A percentile compares a stretch with the other conserved stretches of the same genome.
phyloP scores from a whole-genome alignment of 495 filamentous ascomycete genomes.

The Tuber microsphaerosporum region DNA sequence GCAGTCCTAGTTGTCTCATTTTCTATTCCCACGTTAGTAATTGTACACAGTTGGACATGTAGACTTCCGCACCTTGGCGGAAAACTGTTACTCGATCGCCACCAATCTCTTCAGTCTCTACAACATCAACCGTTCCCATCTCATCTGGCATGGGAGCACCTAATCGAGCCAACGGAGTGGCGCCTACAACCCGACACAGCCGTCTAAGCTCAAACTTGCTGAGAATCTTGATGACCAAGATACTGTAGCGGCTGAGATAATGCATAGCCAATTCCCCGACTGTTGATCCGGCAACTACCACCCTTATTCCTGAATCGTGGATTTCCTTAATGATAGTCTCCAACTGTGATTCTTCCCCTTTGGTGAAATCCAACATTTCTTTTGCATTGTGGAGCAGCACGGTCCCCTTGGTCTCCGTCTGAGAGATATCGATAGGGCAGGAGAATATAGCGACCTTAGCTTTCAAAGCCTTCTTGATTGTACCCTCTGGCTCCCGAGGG shows the following conservation, averaged over 20 bases:
- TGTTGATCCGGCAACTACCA: conserved; percentile 81
- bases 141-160: conserved; percentile 99
- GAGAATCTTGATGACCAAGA: conserved; percentile 92
- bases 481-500: conserved; percentile 80
- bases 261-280: conserved; percentile 94
- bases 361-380: conserved; percentile 97
- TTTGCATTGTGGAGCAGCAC: conserved; percentile 95
- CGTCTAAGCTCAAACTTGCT: conserved; percentile 96
- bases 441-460: conserved; percentile 96
- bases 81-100: conserved; percentile 98
- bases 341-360: conserved; percentile 88
- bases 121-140: conserved; percentile 90
- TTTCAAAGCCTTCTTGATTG: conserved; percentile 77
- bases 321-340: conserved; percentile 90
- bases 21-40: conserved; percentile 47
- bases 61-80: conserved; percentile 54
- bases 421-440: conserved; percentile 88
- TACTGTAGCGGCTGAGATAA: conserved; percentile 94
- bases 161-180: conserved; percentile 86
- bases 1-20: conserved; percentile 84
- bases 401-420: conserved; percentile 99
- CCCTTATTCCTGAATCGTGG: conserved; percentile 83
- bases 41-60: not conserved
- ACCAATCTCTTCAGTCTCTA: conserved; percentile 96
- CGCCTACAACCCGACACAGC: conserved; percentile 91